Base-by-base conservation (phyloP, 2,329 filamentous ascomycete genomes). In the Talaromyces sp. region DNA sequence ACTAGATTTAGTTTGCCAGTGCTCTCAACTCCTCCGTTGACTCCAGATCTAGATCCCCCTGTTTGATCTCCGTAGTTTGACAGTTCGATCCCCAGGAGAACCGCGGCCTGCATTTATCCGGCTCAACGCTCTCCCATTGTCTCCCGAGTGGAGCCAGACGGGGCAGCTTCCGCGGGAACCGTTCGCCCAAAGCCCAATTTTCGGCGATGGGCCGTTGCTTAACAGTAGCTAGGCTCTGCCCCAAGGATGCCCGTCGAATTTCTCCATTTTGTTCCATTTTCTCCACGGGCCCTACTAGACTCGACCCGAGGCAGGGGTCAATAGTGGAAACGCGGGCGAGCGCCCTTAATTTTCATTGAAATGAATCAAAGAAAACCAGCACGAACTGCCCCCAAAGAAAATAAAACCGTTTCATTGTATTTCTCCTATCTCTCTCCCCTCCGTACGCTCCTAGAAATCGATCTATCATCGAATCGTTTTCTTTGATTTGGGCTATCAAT, bases 251-350 rank as follows among this genome's bases (percentile, higher is more conserved):
- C n/a, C 16, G 9, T 10, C 8, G 4, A 46, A 16, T 39, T 17
- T n/a, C 9, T 4, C 32, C 32, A 13, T 35, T 13, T 13, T 14
- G 32, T 13, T 44, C 27, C 27, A 32, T 44, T 19, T 30, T 36
- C 43, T 46, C 43, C 43, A 46, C 41, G 41, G 39, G 39, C 27
- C 43, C 19, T 24, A 24, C 36, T 20, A 39, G 36, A 39, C 36
- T 39, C 16, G 7, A 19, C 36, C 36, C 36, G 36, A 46, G 43
- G 43, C 32, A 35, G 29, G 36, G 32, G 29, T n/a, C 20, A 11
- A 36, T 35, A 13, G 32, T 35, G 11, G 32, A 16, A n/a, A 27
- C 24, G 9, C 24, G 24, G 24, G 24, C 9, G 24, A 27, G 9
- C 24, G 24, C 24, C 9, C 24, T 35, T 13, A 35, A 35, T 35